Evolutionary conservation across 306 rosid species (phyloP).

Genomic region (Prunus mira): DNA sequence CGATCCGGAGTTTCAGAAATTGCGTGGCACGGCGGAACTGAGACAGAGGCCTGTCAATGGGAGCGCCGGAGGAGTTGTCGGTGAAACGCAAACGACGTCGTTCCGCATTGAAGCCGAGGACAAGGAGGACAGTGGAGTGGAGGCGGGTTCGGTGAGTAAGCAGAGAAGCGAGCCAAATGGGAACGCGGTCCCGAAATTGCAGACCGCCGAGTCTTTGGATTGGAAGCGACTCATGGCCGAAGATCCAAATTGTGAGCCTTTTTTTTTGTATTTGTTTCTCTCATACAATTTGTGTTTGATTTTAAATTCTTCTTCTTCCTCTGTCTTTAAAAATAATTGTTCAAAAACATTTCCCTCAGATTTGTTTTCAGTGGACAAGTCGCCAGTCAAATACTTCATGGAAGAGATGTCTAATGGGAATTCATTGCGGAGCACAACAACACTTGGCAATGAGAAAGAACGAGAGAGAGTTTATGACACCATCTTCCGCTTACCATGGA

Average conservation of each 20-base stretch:
- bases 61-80: slow-evolving; percentile 28
- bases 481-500: slow-evolving; percentile 96
- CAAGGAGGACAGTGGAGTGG: slow-evolving; percentile 34
- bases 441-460: slow-evolving; percentile 82
- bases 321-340: not conserved
- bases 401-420: slow-evolving; percentile 87
- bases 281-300: not conserved
- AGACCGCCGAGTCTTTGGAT: slow-evolving; percentile 64
- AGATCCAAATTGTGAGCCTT: slow-evolving; percentile 82
- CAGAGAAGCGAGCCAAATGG: slow-evolving; percentile 49
- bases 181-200: slow-evolving; percentile 36
- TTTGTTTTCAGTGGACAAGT: slow-evolving; percentile 57
- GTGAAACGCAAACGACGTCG: slow-evolving; percentile 34
- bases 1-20: slow-evolving; percentile 35
- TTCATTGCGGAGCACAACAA: slow-evolving; percentile 81
- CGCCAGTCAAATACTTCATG: slow-evolving; percentile 68
- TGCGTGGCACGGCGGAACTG: slow-evolving; percentile 52
- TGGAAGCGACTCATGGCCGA: slow-evolving; percentile 87
- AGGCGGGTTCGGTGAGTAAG: slow-evolving; percentile 37
- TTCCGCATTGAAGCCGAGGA: slow-evolving; percentile 17
- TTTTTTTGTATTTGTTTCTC: slow-evolving; percentile 19
- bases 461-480: slow-evolving; percentile 95
- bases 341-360: slow-evolving; percentile 37
- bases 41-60: slow-evolving; percentile 72
- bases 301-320: not conserved